Percentiles rank a stretch among this genome's conserved stretches.
Evolutionary conservation across 2,329 filamentous ascomycete species (phyloP).

Genomic region (Beauveria brongniartii): DNA sequence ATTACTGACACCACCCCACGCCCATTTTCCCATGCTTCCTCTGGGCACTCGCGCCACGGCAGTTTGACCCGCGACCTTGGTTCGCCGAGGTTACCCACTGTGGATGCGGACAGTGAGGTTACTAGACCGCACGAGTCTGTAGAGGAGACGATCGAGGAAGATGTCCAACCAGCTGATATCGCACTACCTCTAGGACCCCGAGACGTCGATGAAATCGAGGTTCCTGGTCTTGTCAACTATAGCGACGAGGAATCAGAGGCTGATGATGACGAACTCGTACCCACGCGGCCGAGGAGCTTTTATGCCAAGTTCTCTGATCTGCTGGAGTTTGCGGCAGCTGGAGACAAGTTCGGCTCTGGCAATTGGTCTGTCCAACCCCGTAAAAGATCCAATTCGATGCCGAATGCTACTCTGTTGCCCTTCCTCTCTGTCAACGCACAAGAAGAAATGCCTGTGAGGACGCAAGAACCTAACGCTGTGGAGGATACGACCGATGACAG

Average conservation of each 20-base stretch:
- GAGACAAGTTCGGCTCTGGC: conserved; percentile 27
- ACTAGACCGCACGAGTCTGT: conserved; percentile 13
- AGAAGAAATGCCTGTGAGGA: not conserved
- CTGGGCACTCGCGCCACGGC: conserved; percentile 22
- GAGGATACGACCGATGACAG: not conserved
- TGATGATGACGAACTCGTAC: conserved; percentile 25
- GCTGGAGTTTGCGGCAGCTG: conserved; percentile 12
- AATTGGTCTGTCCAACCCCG: conserved; percentile 27
- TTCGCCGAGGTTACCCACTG: conserved; percentile 19
- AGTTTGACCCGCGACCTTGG: conserved; percentile 32
- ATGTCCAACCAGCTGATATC: conserved; percentile 35
- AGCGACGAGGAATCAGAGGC: conserved; percentile 54
- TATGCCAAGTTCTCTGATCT: conserved; percentile 14
- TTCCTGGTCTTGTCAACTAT: conserved; percentile 57
- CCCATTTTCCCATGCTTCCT: conserved; percentile 41
- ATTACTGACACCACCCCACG: conserved; percentile 37
- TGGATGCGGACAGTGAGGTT: conserved; percentile 10
- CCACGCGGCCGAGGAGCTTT: conserved; percentile 39
- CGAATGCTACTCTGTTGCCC: conserved; percentile 25
- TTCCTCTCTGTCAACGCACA: not conserved
- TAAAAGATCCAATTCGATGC: conserved; percentile 43
- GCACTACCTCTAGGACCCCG: conserved; percentile 60
- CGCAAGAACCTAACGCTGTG: not conserved
- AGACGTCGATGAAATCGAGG: conserved; percentile 73
- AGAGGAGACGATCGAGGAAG: conserved; percentile 18